Evolutionary conservation across 2,329 filamentous ascomycete genomes (phyloP), one percentile per base, ranked within the genome.

Genomic region (Westerdykella sp.): DNA sequence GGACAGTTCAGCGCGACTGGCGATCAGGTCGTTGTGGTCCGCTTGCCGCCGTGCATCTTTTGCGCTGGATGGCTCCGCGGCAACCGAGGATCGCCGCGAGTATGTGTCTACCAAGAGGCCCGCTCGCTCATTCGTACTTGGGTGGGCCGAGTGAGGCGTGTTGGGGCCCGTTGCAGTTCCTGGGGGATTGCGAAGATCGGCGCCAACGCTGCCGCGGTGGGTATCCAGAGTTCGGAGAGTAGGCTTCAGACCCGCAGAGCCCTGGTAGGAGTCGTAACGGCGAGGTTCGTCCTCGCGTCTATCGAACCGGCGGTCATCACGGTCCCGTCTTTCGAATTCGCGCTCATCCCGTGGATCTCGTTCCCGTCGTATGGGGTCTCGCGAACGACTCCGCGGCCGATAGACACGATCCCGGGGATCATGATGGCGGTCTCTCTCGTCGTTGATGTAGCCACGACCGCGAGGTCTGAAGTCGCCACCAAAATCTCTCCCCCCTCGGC

Each of bases 351-450:
- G 55, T 15, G 53, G 38, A 38, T 74, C 71, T 46, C 71, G 73
- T 35, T 83, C 83, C 44, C 70, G 65, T 25, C 70, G 60, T 44
- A 62, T 40, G 12, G 80, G 78, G 56, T 83, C 80, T 56, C 82
- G 78, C 49, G 82, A 84, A 49, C 82, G 76, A 55, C 80, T 83
- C 55, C 84, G 73, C 14, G 76, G 77, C 42, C 73, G 68, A 53
- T 85, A 84, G 11, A 57, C 48, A 11, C 60, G 60, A 41, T 62
- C 62, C 40, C 60, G 59, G 42, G 56, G 50, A 37, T 65, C 61
- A 43, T 85, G 73, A 34, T 65, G 60, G 30, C 60, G 51, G 39
- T 85, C 74, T 21, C 78, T 64, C 21, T 73, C 73, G 37, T 72
- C 72, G 34, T 55, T 57, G 38, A 62, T 63, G 39, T 73, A 72